A percentile compares a stretch with the other conserved stretches of the same genome.
Conservation (phyloP, 1,284 basidiomycete species). For the Flammula alnicola region DNA sequence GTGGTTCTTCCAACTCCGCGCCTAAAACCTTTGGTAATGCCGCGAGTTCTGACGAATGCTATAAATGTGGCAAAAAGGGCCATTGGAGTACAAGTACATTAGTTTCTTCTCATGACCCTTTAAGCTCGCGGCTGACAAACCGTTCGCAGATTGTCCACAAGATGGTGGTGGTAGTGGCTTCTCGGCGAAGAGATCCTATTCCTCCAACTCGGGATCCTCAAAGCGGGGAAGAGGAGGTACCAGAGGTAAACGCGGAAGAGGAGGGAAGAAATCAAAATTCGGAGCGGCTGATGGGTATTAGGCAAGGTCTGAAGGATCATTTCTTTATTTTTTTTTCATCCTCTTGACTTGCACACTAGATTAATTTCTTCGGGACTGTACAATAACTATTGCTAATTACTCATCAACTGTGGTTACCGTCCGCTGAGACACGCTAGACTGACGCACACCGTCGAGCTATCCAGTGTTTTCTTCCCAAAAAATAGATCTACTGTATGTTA, state of each 20-base stretch:
- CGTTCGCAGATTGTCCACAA: constrained; percentile 35
- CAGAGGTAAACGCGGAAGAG: constrained; percentile 24
- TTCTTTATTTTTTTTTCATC: too few relatives aligned
- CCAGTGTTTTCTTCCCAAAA: too few relatives aligned
- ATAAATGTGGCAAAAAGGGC: constrained; percentile 57
- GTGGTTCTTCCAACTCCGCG: constrained; percentile 12
- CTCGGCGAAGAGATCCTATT: constrained; percentile 15
- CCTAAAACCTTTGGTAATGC: constrained; percentile 2
- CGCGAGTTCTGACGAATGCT: constrained; percentile 43
- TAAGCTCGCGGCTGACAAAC: background rate
- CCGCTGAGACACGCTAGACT: too few relatives aligned
- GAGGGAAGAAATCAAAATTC: constrained; percentile 40
- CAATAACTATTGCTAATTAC: too few relatives aligned
- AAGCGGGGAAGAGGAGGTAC: constrained; percentile 33
- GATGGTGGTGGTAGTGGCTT: constrained; percentile 18
- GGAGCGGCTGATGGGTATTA: constrained; percentile 38
- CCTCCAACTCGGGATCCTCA: constrained; percentile 22
- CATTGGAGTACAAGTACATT: constrained; percentile 63
- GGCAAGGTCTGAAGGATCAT: too few relatives aligned
- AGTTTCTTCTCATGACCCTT: background rate
- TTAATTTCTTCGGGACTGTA: too few relatives aligned
- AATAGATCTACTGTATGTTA: too few relatives aligned
- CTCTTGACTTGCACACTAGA: too few relatives aligned
- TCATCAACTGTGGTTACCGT: too few relatives aligned
- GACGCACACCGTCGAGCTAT: too few relatives aligned